Evolutionary conservation across 176 grass and related monocot genomes (phyloP).

Genomic region (Aegilops umbellulata): DNA sequence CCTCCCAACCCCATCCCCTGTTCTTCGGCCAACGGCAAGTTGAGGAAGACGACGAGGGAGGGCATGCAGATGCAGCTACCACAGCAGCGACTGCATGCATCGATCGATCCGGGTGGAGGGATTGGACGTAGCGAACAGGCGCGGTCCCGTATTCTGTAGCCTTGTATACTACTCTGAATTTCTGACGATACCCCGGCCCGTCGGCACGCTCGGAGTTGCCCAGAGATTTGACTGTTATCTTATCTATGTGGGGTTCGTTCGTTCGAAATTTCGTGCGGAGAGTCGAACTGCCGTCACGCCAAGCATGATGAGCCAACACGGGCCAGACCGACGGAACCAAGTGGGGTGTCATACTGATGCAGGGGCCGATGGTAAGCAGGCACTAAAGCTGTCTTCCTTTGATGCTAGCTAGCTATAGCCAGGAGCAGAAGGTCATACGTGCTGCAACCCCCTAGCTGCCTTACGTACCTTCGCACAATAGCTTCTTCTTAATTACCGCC

Average conservation of each 20-base stretch:
- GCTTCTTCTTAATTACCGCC: too few relatives aligned
- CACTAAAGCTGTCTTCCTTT: too few relatives aligned
- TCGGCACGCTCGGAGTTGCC: too few relatives aligned
- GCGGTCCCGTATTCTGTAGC: background rate
- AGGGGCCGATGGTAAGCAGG: background rate
- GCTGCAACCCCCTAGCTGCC: too few relatives aligned
- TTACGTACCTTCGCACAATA: too few relatives aligned
- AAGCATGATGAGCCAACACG: background rate
- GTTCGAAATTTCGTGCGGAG: background rate
- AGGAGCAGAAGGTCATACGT: too few relatives aligned
- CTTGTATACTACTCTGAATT: background rate
- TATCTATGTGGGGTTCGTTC: background rate
- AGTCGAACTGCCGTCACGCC: background rate
- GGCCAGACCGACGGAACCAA: background rate
- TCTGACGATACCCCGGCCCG: too few relatives aligned
- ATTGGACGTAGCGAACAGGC: too few relatives aligned
- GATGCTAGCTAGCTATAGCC: too few relatives aligned
- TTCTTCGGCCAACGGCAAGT: too few relatives aligned
- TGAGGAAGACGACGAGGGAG: background rate
- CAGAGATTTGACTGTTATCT: background rate
- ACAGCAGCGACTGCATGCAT: background rate
- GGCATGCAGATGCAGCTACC: background rate
- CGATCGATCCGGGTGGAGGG: too few relatives aligned
- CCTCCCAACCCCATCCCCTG: too few relatives aligned
- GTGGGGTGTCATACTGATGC: background rate